Percentiles rank a stretch among this genome's conserved stretches.
Conservation (phyloP, 2,329 filamentous ascomycete species). For the Macrophomina phaseolina region DNA sequence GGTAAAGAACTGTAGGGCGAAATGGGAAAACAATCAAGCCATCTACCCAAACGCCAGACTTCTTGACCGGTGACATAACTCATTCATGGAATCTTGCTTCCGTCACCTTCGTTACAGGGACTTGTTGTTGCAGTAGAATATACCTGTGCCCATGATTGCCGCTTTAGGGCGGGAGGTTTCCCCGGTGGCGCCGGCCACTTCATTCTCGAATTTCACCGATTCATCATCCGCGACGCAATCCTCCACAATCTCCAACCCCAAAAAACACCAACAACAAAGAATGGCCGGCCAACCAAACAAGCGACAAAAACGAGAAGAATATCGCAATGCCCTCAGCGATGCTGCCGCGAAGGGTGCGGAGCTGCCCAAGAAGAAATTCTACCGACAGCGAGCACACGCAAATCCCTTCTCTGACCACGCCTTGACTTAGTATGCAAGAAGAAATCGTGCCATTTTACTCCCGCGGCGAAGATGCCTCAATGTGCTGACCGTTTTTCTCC, state of each 20-base stretch:
- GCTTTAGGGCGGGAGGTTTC: constrained; percentile 8
- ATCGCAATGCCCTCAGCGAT: constrained; percentile 44
- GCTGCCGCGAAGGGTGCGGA: constrained; percentile 65
- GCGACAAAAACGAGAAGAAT: constrained; percentile 56
- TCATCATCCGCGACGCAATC: constrained; percentile 19
- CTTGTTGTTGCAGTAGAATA: not conserved
- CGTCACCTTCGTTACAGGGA: not conserved
- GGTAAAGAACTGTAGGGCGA: not conserved
- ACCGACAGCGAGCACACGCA: constrained; percentile 92
- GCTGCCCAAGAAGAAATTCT: constrained; percentile 93
- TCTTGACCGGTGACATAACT: too few relatives aligned
- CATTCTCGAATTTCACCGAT: constrained; percentile 19
- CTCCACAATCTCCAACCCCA: constrained; percentile 13
- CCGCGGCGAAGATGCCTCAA: not conserved
- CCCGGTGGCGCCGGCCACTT: constrained; percentile 14
- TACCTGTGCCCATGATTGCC: not conserved
- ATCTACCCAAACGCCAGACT: not conserved
- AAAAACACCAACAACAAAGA: constrained; percentile 14
- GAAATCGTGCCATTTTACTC: not conserved
- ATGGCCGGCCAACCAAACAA: constrained; percentile 44
- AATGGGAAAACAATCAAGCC: not conserved
- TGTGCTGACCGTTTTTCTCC: not conserved
- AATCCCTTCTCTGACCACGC: constrained; percentile 97
- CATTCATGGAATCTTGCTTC: not conserved
- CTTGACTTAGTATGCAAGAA: constrained; percentile 73